Evolutionary conservation across 2,329 filamentous ascomycete genomes (phyloP).

Genomic region (Colletotrichum spinosum): DNA sequence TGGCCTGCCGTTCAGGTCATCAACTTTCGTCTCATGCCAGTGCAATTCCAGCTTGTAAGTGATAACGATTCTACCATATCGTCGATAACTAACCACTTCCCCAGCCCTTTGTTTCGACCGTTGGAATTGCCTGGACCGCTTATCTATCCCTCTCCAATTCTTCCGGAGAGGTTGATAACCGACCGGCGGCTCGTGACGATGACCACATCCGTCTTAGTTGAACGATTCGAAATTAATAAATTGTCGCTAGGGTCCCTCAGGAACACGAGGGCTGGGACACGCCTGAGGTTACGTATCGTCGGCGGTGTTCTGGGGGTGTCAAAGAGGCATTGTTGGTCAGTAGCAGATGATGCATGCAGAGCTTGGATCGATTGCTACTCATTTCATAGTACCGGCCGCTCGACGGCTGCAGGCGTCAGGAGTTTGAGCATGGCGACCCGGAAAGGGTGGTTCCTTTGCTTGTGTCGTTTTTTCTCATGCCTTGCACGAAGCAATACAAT

Average conservation of each 20-base stretch:
- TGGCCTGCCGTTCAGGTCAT: constrained; percentile 97
- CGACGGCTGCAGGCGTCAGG: constrained; percentile 25
- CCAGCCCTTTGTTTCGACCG: constrained; percentile 92
- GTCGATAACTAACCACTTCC: background rate
- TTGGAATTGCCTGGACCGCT: constrained; percentile 98
- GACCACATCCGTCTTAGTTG: constrained; percentile 50
- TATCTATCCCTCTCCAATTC: constrained; percentile 95
- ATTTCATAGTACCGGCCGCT: constrained; percentile 12
- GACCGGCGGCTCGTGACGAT: constrained; percentile 42
- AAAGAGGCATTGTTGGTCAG: background rate
- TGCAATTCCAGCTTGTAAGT: constrained; percentile 95
- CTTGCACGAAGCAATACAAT: constrained; percentile 8
- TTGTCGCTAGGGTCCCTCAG: background rate
- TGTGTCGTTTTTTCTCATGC: constrained; percentile 13
- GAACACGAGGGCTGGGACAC: constrained; percentile 7
- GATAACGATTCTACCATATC: constrained; percentile 53
- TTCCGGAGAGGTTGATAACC: constrained; percentile 71
- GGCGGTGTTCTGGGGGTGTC: constrained; percentile 21
- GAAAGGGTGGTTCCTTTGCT: background rate
- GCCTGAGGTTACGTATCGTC: constrained; percentile 5
- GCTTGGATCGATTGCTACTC: constrained; percentile 1
- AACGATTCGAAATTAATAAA: background rate
- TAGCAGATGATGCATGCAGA: background rate
- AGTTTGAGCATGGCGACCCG: background rate
- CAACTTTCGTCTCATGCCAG: constrained; percentile 95